Evolutionary conservation across 441 rosid genomes (phyloP), one percentile per base, ranked within the genome.

Genomic region (Biscutella auriculata): DNA sequence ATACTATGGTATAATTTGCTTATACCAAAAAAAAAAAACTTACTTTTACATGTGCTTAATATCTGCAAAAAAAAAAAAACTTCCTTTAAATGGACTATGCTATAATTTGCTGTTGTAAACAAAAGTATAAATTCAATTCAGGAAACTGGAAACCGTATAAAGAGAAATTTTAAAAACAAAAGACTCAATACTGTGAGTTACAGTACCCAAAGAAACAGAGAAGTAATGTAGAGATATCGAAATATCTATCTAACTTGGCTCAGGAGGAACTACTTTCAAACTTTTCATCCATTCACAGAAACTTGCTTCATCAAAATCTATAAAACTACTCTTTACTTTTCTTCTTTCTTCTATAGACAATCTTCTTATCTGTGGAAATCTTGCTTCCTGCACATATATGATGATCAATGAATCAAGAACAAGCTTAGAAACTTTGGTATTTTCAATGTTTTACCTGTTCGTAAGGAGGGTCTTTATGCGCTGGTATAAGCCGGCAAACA

Each of bases 391-490:
- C 69, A 66, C 57, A 53, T 4, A 9, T 3, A n/a, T n/a, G n/a
- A n/a, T n/a, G n/a, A n/a, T n/a, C n/a, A n/a, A n/a, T n/a, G n/a
- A n/a, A n/a, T n/a, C n/a, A n/a, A n/a, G n/a, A n/a, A n/a, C n/a
- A n/a, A n/a, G n/a, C n/a, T n/a, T n/a, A n/a, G n/a, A n/a, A n/a
- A n/a, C n/a, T n/a, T n/a, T n/a, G n/a, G n/a, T n/a, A n/a, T n/a
- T 14, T 43, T 7, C 2, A 0, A 56, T 48, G 44, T 41, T 62
- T 78, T 46, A 89, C 96, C 91, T 89, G 99, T 56, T 89, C 96
- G 48, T 93, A 93, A 39, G 99, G 95, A 67, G 95, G 95, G 71
- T 93, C 99, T 78, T 87, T 89, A 78, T 89, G 96, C 33, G 96
- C 97, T 12, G 99, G 93, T 65, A 93, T 93, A 72, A 89, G 73